Base-by-base conservation (phyloP, 1,139 yeast genomes). In the Suhomyces yuchorum region DNA sequence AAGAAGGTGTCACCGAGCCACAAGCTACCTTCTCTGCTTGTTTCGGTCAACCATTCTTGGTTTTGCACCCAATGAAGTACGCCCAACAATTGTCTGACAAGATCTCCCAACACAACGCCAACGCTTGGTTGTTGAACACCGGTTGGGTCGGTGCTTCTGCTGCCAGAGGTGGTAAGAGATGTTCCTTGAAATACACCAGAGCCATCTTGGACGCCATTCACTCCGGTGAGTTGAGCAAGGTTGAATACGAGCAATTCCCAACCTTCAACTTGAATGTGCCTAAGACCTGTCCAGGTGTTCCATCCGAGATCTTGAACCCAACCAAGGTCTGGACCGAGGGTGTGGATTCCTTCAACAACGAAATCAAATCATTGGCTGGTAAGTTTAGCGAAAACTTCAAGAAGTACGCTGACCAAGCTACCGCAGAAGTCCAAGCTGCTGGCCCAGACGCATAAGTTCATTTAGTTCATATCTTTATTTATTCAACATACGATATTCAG, bases 1-100 rank as follows among this genome's bases (percentile, higher is more conserved):
- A 93, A 76, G 96, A 90, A 71, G 99, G 99, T 74, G 90, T 93
- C 59, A 92, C 98, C 56, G 98, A 93, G 77, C 98, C 99, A 52
- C 92, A 89, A 72, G 96, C 98, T 50, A 90, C 97, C 24, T 93
- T 93, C 82, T 89, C 97, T 57, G 97, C 99, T 49, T 93, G 99
- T 80, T 93, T 92, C 72, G 99, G 99, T 65, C 98, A 93, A 78
- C 99, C 99, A 57, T 93, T 93, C 87, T 81, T 93, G 75, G 98
- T 93, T 42, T 80, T 93, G 71, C 99, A 93, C 75, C 99, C 99
- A 71, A 93, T 93, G 93, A 86, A 85, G 73, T 93, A 93, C 72
- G 99, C 99, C 45, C 89, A 89, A 71, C 96, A 93, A 85, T 82
- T 93, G 66, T 87, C 97, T 52, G 95, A 90, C 71, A 93, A 91